Base-by-base conservation (phyloP, 345 rosid species). In the Pugionium dolabratum region DNA sequence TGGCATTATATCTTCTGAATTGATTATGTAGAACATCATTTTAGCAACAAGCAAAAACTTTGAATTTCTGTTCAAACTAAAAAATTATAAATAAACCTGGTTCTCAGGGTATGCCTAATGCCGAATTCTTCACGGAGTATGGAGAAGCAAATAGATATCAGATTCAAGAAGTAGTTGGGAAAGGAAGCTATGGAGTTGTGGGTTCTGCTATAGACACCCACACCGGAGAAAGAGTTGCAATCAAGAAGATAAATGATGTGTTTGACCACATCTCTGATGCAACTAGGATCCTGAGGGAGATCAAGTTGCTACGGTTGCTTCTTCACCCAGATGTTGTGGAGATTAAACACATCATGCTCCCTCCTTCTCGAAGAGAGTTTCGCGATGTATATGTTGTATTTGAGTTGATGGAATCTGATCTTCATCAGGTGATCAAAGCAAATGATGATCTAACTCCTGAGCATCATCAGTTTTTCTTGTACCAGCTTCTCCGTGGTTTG, bases 231-330 rank as follows among this genome's bases (percentile, higher is more conserved):
- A 86, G 67, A 81, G 91, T 92, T 54, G 98, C 98, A 1, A 87
- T 89, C 44, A 92, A 89, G 82, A 92, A 89, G 79, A 92, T 92
- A 7, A 89, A 83, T 42, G 98, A 89, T 68, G 98, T 92, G 46
- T 92, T 92, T 72, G 98, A 89, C 73, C 97, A 92, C 31, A 91
- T 92, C 46, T 92, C 98, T 69, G 97, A 92, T 67, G 95, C 98
- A 3, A 89, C 98, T 2, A 84, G 98, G 60, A 92, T 92, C 76
- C 69, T 89, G 60, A 84, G 98, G 66, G 98, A 93, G 83, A 85
- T 93, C 54, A 93, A 93, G 82, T 87, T 93, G 69, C 83, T 93
- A 6, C 82, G 98, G 7, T 62, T 93, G 86, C 97, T 92, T 71
- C 86, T 85, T 40, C 98, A 92, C 66, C 96, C 98, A 0, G 97